Evolutionary conservation across 192 early-diverging fungal species (phyloP).

Genomic region (Lobosporangium transversale): DNA sequence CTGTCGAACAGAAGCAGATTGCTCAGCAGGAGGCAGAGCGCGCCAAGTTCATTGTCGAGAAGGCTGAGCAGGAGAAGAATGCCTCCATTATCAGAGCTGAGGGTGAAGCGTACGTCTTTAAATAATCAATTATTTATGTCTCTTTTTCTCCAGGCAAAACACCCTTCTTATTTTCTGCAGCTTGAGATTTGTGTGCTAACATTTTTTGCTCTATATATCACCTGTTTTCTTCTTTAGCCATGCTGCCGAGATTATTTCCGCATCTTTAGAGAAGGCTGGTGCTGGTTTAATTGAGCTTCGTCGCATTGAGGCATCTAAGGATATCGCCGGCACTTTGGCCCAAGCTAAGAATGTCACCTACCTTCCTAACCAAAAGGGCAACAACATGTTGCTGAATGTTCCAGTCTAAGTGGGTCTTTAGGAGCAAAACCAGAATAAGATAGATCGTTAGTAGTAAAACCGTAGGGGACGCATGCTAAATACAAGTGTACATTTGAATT

Average conservation of each 20-base stretch:
- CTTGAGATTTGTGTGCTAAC: too few species aligned
- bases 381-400: slow-evolving; percentile 55
- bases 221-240: slow-evolving; percentile 20
- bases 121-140: too few species aligned
- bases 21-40: slow-evolving; percentile 99
- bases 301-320: slow-evolving; percentile 96
- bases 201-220: too few species aligned
- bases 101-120: slow-evolving; percentile 87
- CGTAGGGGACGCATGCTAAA: background rate
- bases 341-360: slow-evolving; percentile 90
- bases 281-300: slow-evolving; percentile 93
- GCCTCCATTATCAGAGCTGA: slow-evolving; percentile 98
- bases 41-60: slow-evolving; percentile 97
- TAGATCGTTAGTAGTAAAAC: background rate
- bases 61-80: slow-evolving; percentile 98
- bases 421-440: background rate
- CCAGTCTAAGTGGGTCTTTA: slow-evolving; percentile 33
- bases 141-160: too few species aligned
- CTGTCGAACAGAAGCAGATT: slow-evolving; percentile 98
- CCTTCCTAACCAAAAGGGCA: slow-evolving; percentile 72
- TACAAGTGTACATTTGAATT: background rate
- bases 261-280: slow-evolving; percentile 90
- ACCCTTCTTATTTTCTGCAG: too few species aligned
- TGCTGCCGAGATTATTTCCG: slow-evolving; percentile 93
- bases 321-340: slow-evolving; percentile 91